Evolutionary conservation across 2,329 filamentous ascomycete genomes (phyloP).

Genomic region (Blumeriella jaapii): DNA sequence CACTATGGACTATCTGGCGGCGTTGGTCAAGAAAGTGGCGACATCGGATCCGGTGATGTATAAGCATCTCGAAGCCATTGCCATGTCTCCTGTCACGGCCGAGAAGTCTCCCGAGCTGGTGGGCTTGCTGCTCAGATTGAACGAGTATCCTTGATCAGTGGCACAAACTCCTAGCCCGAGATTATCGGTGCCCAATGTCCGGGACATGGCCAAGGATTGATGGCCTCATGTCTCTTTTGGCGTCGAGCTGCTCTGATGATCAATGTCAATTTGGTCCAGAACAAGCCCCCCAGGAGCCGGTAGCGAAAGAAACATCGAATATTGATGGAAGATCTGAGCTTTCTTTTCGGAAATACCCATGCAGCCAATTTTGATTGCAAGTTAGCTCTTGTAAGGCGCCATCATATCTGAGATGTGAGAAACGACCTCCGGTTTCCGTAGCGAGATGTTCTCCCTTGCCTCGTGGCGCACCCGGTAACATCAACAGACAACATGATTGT

Average conservation of each 20-base stretch:
- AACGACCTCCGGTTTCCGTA: neutral
- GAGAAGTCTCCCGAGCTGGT: slow-evolving; percentile 22
- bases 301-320: too few species aligned
- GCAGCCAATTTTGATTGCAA: neutral
- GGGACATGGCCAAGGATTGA: too few species aligned
- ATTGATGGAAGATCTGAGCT: neutral
- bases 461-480: too few species aligned
- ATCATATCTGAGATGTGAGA: slow-evolving; percentile 1
- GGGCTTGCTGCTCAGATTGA: slow-evolving; percentile 19
- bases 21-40: slow-evolving; percentile 21
- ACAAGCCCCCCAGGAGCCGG: too few species aligned
- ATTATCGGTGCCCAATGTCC: neutral
- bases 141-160: slow-evolving; percentile 10
- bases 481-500: neutral
- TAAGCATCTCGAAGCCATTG: slow-evolving; percentile 23
- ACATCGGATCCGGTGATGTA: slow-evolving; percentile 19
- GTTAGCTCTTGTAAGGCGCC: neutral
- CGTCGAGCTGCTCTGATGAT: too few species aligned
- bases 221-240: too few species aligned
- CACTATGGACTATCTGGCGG: slow-evolving; percentile 21
- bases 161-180: neutral
- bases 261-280: too few species aligned
- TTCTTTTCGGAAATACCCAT: neutral
- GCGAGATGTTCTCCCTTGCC: slow-evolving; percentile 1
- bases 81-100: slow-evolving; percentile 8